Percentiles rank a stretch among this genome's conserved stretches.
Conservation (phyloP, 1,284 basidiomycete genomes). For the Chondrostereum purpureum region DNA sequence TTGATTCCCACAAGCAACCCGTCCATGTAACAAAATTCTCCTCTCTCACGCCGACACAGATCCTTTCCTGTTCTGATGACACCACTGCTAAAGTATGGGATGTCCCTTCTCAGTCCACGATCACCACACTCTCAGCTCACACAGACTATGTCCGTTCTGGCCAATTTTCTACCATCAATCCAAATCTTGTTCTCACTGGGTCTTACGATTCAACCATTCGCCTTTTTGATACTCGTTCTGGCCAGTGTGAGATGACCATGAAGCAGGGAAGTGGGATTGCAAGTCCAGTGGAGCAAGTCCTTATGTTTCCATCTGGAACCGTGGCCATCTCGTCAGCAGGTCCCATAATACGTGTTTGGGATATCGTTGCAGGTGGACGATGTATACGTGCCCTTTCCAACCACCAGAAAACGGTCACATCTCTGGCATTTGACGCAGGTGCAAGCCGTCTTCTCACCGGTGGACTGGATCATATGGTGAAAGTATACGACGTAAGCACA, state of each 20-base stretch:
- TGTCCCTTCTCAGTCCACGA: slow-evolving; percentile 80
- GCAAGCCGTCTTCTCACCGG: slow-evolving; percentile 82
- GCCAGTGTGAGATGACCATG: slow-evolving; percentile 81
- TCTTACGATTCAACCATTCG: slow-evolving; percentile 93
- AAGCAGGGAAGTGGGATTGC: slow-evolving; percentile 37
- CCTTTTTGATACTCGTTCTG: slow-evolving; percentile 83
- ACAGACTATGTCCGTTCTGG: slow-evolving; percentile 95
- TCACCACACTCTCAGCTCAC: slow-evolving; percentile 80
- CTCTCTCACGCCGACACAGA: slow-evolving; percentile 68
- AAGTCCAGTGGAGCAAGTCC: slow-evolving; percentile 85
- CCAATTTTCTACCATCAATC: slow-evolving; percentile 77
- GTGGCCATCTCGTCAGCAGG: slow-evolving; percentile 85
- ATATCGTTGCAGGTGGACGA: slow-evolving; percentile 86
- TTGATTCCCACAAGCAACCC: slow-evolving; percentile 91
- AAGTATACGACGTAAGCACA: slow-evolving; percentile 93
- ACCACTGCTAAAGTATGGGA: slow-evolving; percentile 94
- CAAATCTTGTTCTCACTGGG: slow-evolving; percentile 83
- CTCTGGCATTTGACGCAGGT: slow-evolving; percentile 74
- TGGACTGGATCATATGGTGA: slow-evolving; percentile 94
- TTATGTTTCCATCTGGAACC: slow-evolving; percentile 91
- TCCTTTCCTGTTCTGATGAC: slow-evolving; percentile 95
- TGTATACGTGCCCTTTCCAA: slow-evolving; percentile 89
- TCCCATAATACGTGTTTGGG: slow-evolving; percentile 93
- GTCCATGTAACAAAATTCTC: slow-evolving; percentile 96
- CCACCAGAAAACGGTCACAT: slow-evolving; percentile 97